Conservation (phyloP, 177 flowering plant genomes). For the Telopea speciosissima region DNA sequence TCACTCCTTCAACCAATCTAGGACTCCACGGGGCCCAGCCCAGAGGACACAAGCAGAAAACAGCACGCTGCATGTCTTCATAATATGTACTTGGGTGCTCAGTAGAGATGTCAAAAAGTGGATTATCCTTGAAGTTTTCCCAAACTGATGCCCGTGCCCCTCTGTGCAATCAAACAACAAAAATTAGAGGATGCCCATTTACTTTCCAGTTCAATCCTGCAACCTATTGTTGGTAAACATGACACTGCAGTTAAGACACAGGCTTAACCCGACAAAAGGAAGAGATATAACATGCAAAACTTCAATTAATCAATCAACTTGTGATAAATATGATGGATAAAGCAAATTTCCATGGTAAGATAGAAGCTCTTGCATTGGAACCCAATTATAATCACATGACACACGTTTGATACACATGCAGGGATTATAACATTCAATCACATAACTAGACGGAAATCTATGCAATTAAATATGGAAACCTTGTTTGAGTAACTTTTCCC, state of each 20-base stretch:
- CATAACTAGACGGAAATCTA: not conserved
- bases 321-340: not conserved
- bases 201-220: not conserved
- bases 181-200: not conserved
- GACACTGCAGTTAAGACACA: too few relatives aligned
- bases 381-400: not conserved
- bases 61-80: constrained; percentile 95
- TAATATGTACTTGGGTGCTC: constrained; percentile 95
- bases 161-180: constrained; percentile 34
- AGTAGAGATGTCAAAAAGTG: constrained; percentile 89
- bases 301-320: not conserved
- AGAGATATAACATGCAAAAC: not conserved
- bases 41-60: constrained; percentile 89
- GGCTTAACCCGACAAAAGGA: too few relatives aligned
- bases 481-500: not conserved
- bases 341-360: too few relatives aligned
- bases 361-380: not conserved
- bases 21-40: constrained; percentile 99
- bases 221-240: too few relatives aligned
- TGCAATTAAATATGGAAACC: not conserved
- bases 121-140: constrained; percentile 97
- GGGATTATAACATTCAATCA: not conserved
- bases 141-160: constrained; percentile 96
- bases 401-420: too few relatives aligned
- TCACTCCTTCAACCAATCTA: constrained; percentile 87